Percentiles rank a stretch among this genome's conserved stretches.
Conservation (phyloP, 2,329 filamentous ascomycete genomes). For the Aspergillus fumigatus region DNA sequence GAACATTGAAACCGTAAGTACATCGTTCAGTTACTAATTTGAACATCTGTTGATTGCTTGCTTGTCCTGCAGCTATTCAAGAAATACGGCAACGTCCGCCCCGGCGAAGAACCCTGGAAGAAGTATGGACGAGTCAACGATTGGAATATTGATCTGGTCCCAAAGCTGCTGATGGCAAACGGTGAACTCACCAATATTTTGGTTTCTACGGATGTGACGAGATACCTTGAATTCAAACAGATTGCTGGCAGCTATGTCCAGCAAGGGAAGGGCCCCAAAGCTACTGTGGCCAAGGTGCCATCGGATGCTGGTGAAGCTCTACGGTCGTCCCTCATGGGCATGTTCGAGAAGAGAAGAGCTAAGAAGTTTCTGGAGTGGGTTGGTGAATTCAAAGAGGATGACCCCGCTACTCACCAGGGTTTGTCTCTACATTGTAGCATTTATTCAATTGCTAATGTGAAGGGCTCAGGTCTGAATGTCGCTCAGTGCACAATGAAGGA, state of each 20-base stretch:
- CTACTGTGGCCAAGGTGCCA: conserved; percentile 93
- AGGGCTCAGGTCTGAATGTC: conserved; percentile 67
- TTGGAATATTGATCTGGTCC: conserved; percentile 99
- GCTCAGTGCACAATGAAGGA: conserved; percentile 85
- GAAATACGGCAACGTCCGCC: conserved; percentile 79
- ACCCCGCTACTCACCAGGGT: conserved; percentile 89
- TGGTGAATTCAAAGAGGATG: conserved; percentile 75
- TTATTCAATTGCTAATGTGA: conserved; percentile 15
- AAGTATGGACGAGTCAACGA: conserved; percentile 95
- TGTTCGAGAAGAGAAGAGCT: conserved; percentile 96
- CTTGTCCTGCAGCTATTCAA: conserved; percentile 75
- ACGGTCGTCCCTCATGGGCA: conserved; percentile 88
- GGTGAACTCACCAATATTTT: conserved; percentile 98
- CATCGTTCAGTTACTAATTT: conserved; percentile 6
- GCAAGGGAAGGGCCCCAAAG: conserved; percentile 74
- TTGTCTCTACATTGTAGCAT: conserved; percentile 24
- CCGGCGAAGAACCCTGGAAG: conserved; percentile 90
- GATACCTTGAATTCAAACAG: conserved; percentile 89
- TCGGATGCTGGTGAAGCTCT: conserved; percentile 88
- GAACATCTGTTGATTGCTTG: conserved; percentile 13
- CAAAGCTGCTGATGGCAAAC: conserved; percentile 97
- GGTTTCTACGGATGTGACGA: conserved; percentile 86
- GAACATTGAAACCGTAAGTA: conserved; percentile 83
- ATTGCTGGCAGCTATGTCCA: conserved; percentile 96
- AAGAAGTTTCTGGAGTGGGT: conserved; percentile 97